These are phyloP conservation scores for Sherardia arvensis DNA, from an alignment of 257 asterid genomes.

Conservation along the genomic window DNA sequence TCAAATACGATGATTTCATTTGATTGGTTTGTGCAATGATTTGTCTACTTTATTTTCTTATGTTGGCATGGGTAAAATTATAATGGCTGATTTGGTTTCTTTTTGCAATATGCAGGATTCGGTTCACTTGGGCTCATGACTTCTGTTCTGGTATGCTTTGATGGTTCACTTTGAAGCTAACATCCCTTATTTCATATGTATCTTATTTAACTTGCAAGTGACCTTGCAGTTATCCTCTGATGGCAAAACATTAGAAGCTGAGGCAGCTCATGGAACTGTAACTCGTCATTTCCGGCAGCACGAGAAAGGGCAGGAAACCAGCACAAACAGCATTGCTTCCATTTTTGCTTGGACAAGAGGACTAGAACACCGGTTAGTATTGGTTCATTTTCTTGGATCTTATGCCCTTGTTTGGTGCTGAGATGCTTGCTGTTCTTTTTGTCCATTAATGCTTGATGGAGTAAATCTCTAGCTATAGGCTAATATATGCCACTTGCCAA, in stretches of 20 bases:
- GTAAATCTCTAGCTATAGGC: neutral
- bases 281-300: constrained; percentile 83
- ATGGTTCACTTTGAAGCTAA: neutral
- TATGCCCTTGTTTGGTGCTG: neutral
- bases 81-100: neutral
- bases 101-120: constrained; percentile 46
- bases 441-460: neutral
- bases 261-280: constrained; percentile 98
- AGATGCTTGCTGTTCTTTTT: neutral
- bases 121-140: constrained; percentile 97
- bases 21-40: neutral
- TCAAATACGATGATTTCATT: neutral
- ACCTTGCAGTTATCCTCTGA: constrained; percentile 71
- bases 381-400: constrained; percentile 3
- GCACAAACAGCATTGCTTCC: constrained; percentile 91
- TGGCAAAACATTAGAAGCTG: constrained; percentile 90
- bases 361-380: constrained; percentile 62
- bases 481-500: neutral
- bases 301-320: constrained; percentile 90
- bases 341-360: constrained; percentile 96
- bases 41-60: neutral
- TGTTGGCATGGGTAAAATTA: neutral
- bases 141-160: constrained; percentile 61
- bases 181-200: too few relatives aligned
- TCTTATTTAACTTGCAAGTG: neutral